Percentiles rank a stretch among this genome's conserved stretches.
These are phyloP conservation scores for Filobasidium floriforme DNA, from an alignment of 768 basidiomycete genomes.

Conservation along the genomic window DNA sequence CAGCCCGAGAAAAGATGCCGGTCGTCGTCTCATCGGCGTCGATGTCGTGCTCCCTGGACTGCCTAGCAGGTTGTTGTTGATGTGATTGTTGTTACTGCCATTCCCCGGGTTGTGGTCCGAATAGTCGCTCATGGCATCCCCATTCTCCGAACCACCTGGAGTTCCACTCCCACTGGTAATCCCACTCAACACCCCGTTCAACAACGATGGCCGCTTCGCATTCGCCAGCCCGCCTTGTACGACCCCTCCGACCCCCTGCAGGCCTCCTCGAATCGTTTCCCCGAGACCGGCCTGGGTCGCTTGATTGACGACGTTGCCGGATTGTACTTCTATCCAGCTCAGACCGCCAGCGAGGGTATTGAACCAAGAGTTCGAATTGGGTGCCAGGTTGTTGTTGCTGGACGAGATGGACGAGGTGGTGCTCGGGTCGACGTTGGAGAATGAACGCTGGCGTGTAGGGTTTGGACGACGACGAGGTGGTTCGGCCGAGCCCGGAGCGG, in stretches of 20 bases:
- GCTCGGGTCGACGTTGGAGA: not conserved
- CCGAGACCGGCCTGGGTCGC: slow-evolving; percentile 12
- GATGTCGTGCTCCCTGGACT: not conserved
- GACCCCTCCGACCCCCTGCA: slow-evolving; percentile 8
- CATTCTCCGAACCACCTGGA: not conserved
- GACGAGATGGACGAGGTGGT: not conserved
- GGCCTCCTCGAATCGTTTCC: slow-evolving; percentile 12
- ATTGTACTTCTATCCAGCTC: slow-evolving; percentile 24
- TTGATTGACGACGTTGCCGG: slow-evolving; percentile 17
- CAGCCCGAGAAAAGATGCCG: not conserved
- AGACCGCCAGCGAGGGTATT: slow-evolving; percentile 23
- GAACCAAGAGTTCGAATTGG: slow-evolving; percentile 16
- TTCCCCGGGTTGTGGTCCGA: not conserved
- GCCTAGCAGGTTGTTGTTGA: not conserved
- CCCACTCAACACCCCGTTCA: not conserved
- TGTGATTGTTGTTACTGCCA: not conserved
- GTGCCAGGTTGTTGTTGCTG: not conserved
- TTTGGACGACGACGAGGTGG: not conserved
- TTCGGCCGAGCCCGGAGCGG: not conserved
- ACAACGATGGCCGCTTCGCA: not conserved
- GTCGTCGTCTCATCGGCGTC: not conserved
- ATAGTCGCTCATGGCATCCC: not conserved
- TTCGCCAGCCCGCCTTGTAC: slow-evolving; percentile 8
- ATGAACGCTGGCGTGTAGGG: not conserved
- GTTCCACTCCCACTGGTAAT: not conserved